Evolutionary conservation across 2,329 filamentous ascomycete genomes (phyloP), one percentile per base, ranked within the genome.

Genomic region (Nemania bipapillata): DNA sequence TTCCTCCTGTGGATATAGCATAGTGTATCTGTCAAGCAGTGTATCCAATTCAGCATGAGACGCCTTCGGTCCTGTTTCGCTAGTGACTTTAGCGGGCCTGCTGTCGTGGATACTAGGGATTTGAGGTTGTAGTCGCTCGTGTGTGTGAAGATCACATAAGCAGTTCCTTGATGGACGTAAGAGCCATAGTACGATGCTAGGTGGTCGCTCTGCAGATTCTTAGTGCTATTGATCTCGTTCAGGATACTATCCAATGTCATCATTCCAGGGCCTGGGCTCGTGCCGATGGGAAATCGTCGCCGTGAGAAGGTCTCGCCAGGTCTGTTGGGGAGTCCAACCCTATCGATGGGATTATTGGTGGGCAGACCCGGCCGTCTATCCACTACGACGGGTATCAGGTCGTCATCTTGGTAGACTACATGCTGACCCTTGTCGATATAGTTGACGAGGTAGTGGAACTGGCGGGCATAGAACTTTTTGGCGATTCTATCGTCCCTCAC

Each of bases 181-280:
- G 91, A 92, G 2, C 87, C 88, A 86, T 88, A 92, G 49, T 91
- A 86, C 11, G 87, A 89, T n/a, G 89, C 86, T 66, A 94, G 84
- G 76, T 94, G 91, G 50, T 89, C 85, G 75, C 92, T 91, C 66
- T 88, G 84, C 17, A 92, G 76, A 61, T 83, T 81, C 72, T 83
- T 86, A 70, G 90, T 85, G 63, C 82, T 83, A 66, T 87, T 85
- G 49, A 92, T 80, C 70, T 91, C 88, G 66, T 85, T 83, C 32
- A 89, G 79, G 74, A 92, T 91, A 9, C 88, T 86, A 35, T 85
- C 83, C 15, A 78, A 76, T 30, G 83, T 75, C 64, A 88, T 81
- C 40, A 83, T 80, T 9, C 86, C 85, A 2, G 77, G 73, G 6
- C 86, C 85, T 2, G 77, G 73, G 6, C 80, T 76, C 3, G 76